Conservation (phyloP, 2,329 filamentous ascomycete species). For the Monosporascus ibericus region DNA sequence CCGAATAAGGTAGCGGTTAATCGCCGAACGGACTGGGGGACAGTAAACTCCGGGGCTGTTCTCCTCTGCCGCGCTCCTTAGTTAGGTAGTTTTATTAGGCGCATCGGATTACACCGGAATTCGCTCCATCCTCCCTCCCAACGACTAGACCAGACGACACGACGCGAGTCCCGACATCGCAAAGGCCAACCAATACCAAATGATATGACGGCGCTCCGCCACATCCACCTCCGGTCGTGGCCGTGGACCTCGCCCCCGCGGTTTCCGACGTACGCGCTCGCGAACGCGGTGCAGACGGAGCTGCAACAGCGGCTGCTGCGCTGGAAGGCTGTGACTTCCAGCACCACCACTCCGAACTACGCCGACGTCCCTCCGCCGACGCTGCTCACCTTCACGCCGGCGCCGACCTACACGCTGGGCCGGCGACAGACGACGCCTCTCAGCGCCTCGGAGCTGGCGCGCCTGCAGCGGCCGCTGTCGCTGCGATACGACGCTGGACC, state of each 20-base stretch:
- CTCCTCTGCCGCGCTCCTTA: too few species aligned
- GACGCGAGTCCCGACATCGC: too few species aligned
- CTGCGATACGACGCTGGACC: conserved; percentile 12
- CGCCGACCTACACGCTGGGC: conserved; percentile 84
- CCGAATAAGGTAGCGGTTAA: neutral
- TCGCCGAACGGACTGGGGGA: neutral
- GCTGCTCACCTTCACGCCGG: conserved; percentile 76
- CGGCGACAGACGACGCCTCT: conserved; percentile 62
- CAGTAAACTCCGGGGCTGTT: too few species aligned
- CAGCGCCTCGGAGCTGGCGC: conserved; percentile 35
- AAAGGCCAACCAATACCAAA: neutral
- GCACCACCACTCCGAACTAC: conserved; percentile 24
- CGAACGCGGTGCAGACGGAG: conserved; percentile 30
- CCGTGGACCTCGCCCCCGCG: conserved; percentile 11
- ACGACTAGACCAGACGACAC: too few species aligned
- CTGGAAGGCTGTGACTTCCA: conserved; percentile 40
- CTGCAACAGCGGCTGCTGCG: conserved; percentile 47
- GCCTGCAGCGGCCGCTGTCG: conserved; percentile 36
- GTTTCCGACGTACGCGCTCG: conserved; percentile 31
- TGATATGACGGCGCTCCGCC: conserved; percentile 23
- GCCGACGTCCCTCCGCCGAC: conserved; percentile 49
- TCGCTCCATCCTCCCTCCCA: too few species aligned
- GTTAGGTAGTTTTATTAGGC: too few species aligned
- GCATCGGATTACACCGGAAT: too few species aligned
- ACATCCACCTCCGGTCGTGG: conserved; percentile 30